Evolutionary conservation across 768 basidiomycete species (phyloP).

Genomic region (Chalciporus sphaerocephalus): DNA sequence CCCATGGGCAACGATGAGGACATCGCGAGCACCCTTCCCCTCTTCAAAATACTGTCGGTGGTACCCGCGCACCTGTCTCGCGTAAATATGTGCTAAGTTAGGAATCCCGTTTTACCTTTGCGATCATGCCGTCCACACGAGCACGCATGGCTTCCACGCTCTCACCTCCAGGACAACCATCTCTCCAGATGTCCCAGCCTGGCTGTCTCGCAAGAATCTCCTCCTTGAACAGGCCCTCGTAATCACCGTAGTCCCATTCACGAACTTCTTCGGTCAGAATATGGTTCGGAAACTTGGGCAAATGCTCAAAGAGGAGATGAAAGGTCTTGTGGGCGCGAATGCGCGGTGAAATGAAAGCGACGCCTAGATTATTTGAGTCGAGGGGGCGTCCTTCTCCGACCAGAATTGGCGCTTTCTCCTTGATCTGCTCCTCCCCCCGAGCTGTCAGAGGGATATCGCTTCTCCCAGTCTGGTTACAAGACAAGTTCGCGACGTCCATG

Average conservation of each 20-base stretch:
- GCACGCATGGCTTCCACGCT: constrained; percentile 71
- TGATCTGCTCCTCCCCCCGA: constrained; percentile 68
- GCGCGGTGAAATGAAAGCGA: constrained; percentile 83
- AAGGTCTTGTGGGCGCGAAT: constrained; percentile 83
- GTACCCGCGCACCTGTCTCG: constrained; percentile 60
- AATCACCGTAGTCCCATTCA: constrained; percentile 93
- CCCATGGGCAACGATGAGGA: constrained; percentile 88
- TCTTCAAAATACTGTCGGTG: constrained; percentile 69
- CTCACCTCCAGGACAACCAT: constrained; percentile 90
- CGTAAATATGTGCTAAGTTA: constrained; percentile 4
- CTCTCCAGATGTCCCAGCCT: constrained; percentile 79
- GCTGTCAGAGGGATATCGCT: constrained; percentile 84
- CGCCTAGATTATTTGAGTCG: constrained; percentile 73
- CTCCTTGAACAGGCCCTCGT: constrained; percentile 76
- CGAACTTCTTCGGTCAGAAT: constrained; percentile 59
- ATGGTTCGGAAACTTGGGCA: constrained; percentile 46
- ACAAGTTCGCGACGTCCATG: not conserved
- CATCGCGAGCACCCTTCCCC: constrained; percentile 64
- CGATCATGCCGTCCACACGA: constrained; percentile 74
- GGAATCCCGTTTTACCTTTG: constrained; percentile 45
- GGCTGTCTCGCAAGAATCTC: constrained; percentile 65
- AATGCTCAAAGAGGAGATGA: constrained; percentile 64
- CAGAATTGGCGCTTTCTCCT: constrained; percentile 55
- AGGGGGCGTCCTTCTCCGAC: constrained; percentile 77
- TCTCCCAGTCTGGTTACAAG: constrained; percentile 63